Evolutionary conservation across 225 moss, liverwort and hornwort genomes (phyloP), one percentile per base, ranked within the genome.

Genomic region (Antitrichia curtipendula): DNA sequence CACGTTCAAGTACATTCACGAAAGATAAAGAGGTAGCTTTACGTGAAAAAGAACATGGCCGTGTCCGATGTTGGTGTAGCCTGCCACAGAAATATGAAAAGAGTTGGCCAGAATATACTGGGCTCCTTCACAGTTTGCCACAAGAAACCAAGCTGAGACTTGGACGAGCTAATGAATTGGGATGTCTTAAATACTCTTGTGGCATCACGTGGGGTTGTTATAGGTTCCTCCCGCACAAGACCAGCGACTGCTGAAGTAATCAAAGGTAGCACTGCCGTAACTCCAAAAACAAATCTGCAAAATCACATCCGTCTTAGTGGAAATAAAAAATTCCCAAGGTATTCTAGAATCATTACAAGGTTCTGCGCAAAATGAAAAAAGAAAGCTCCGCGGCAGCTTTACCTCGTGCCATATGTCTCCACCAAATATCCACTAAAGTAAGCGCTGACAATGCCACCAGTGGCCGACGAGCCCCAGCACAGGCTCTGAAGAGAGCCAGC

Each of bases 21-120:
- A 70, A 88, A 74, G 80, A 70, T 60, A 66, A 69, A 34, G 75
- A 88, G 75, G 79, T 18, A n/a, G 32, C 43, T 85, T 91, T 91
- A 97, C 95, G 95, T 97, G 94, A 99, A 99, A 87, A 95, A 99
- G 89, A 99, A 97, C 99, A 99, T 97, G 88, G 99, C 99, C 38
- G 99, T 97, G 56, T 99, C 99, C 41, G 99, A 99, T 23, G 96
- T 95, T 69, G 99, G 99, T 64, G 99, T 97, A 65, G 99, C 95
- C 92, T 99, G 99, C 99, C 99, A 99, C 88, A 99, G 74, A 82
- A 97, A 97, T 82, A 99, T 99, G 86, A 99, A 99, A 25, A 96
- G 89, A 63, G 99, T 99, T 45, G 99, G 99, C 90, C 97, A 91
- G 54, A 97, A 95, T 74, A 99, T 99, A 84, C 89, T 96, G 52